A percentile compares a stretch with the other conserved stretches of the same genome.
Evolutionary conservation across 176 grass and related monocot species (phyloP).

Genomic region (Ensete glaucum): DNA sequence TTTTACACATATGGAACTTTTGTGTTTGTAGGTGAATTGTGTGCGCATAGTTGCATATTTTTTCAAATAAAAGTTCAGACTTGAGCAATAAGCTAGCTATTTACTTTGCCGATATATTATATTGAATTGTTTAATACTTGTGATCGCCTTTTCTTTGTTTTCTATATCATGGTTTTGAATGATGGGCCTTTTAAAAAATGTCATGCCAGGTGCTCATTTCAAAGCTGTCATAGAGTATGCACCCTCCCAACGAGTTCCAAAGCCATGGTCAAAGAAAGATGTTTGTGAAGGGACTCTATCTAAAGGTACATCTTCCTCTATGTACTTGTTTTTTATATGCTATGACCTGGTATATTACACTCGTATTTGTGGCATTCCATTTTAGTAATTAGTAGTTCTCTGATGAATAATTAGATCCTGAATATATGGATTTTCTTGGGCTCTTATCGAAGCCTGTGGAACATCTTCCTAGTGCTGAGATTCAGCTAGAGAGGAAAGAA

Average conservation of each 20-base stretch:
- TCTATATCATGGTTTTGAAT: neutral
- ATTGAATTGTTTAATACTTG: neutral
- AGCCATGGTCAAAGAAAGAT: constrained; percentile 72
- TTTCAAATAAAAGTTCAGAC: neutral
- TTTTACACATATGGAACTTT: neutral
- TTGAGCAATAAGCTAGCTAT: neutral
- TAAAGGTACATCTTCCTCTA: constrained; percentile 41
- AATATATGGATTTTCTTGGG: constrained; percentile 89
- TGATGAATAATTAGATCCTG: constrained; percentile 54
- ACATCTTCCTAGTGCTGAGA: constrained; percentile 95
- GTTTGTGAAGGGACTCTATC: constrained; percentile 74
- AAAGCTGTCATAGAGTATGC: constrained; percentile 92
- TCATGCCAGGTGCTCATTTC: constrained; percentile 74
- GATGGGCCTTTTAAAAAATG: neutral
- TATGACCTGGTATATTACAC: neutral
- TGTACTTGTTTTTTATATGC: neutral
- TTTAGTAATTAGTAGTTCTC: constrained; percentile 12
- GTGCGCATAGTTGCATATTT: too few relatives aligned
- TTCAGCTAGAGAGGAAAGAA: constrained; percentile 98
- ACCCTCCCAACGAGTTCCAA: constrained; percentile 74
- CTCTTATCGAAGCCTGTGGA: constrained; percentile 74
- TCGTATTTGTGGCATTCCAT: constrained; percentile 8
- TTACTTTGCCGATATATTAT: neutral
- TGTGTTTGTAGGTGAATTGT: neutral
- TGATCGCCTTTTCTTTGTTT: neutral